Base-by-base conservation (phyloP, 192 early-diverging fungal species). In the Lobosporangium transversale region DNA sequence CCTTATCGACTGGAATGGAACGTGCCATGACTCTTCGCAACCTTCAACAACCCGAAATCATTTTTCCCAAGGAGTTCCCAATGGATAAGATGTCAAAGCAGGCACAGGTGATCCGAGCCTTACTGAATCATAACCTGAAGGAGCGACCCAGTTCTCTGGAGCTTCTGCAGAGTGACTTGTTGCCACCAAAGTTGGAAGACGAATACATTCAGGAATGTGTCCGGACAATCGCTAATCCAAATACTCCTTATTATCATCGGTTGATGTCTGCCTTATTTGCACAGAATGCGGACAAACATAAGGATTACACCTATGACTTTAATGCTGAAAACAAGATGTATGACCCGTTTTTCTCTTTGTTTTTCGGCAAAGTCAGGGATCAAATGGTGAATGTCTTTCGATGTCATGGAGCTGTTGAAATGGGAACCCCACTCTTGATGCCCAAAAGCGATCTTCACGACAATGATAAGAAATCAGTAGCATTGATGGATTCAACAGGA, bases 201-300 rank as follows among this genome's bases (percentile, higher is more conserved):
- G 94, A 96, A 68, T 92, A 95, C 62, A 87, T 97, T 43, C 85
- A 86, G 47, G 95, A 97, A 81, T 93, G 91, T n/a, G 89, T 98
- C 26, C 86, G 92, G 17, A 94, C 90, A 23, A 94, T 98, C 47
- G 90, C 90, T 67, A 94, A 94, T 62, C 95, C 92, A 42, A 92
- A 95, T 68, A 91, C 94, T 32, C 87, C 91, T 4, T 93, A 97
- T 74, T 96, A 94, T 60, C 82, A 87, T 21, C 83, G 88, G 35
- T 84, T 98, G 20, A 88, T 98, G 80, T 83, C 85, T 4, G 85
- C 93, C 4, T 78, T 98, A 53, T 97, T 96, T 66, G 84, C 85
- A 0, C 92, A 92, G 58, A 78, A 83, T 12, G 80, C 89, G 0
- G 92, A 94, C 81, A 85, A 86, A 58, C 92, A 93, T 74, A 95